Conservation (phyloP, 306 rosid genomes). For the Quillaja saponaria region DNA sequence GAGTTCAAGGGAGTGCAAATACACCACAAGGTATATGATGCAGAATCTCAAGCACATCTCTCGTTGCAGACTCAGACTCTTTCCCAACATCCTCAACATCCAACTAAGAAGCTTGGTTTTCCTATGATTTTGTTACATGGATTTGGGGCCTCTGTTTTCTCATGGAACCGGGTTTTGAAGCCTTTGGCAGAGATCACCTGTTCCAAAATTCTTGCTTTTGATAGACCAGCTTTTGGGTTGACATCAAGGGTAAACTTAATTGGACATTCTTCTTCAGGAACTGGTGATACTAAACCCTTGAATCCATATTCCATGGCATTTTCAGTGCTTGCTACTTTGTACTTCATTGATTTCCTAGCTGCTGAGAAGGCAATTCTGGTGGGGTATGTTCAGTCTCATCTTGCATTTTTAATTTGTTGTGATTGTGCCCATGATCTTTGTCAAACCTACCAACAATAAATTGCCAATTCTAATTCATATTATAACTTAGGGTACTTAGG, state of each 20-base stretch:
- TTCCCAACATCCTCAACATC: slow-evolving; percentile 36
- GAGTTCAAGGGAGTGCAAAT: slow-evolving; percentile 74
- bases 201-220: slow-evolving; percentile 88
- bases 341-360: slow-evolving; percentile 59
- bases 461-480: neutral
- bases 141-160: slow-evolving; percentile 89
- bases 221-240: slow-evolving; percentile 96
- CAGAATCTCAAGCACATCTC: slow-evolving; percentile 42
- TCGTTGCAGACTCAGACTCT: slow-evolving; percentile 35
- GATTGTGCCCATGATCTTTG: slow-evolving; percentile 8
- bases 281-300: slow-evolving; percentile 47
- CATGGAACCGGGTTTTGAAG: slow-evolving; percentile 82
- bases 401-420: slow-evolving; percentile 27
- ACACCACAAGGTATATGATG: slow-evolving; percentile 77
- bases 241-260: slow-evolving; percentile 62
- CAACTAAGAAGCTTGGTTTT: slow-evolving; percentile 44
- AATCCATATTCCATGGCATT: slow-evolving; percentile 83
- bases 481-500: too few relatives aligned
- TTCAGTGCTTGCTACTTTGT: slow-evolving; percentile 84
- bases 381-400: slow-evolving; percentile 66
- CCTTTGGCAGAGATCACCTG: slow-evolving; percentile 65
- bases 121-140: slow-evolving; percentile 89
- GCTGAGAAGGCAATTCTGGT: slow-evolving; percentile 77
- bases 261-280: slow-evolving; percentile 37
- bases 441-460: slow-evolving; percentile 1